Percentiles rank a stretch among this genome's conserved stretches.
Evolutionary conservation across 1,139 yeast genomes (phyloP).

Genomic region (Lodderomyces metapsilosis): DNA sequence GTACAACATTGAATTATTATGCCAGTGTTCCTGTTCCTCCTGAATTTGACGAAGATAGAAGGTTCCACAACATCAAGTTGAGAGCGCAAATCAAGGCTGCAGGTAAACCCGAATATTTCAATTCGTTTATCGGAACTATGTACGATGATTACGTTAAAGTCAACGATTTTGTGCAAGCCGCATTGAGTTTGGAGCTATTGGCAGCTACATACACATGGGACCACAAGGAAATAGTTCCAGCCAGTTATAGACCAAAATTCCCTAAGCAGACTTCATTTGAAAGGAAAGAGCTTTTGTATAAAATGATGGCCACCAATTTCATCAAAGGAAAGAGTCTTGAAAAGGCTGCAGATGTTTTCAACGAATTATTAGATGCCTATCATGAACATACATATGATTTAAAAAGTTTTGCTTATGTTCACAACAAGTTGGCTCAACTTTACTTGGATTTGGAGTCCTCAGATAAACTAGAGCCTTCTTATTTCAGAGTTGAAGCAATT

Average conservation of each 20-base stretch:
- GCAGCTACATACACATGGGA: slow-evolving; percentile 82
- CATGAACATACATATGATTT: slow-evolving; percentile 74
- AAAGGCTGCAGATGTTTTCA: slow-evolving; percentile 74
- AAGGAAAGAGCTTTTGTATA: slow-evolving; percentile 72
- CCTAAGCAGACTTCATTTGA: slow-evolving; percentile 81
- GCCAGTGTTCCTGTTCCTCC: slow-evolving; percentile 76
- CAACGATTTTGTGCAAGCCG: slow-evolving; percentile 76
- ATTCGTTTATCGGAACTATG: slow-evolving; percentile 73
- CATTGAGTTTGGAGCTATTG: slow-evolving; percentile 71
- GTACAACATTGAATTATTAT: slow-evolving; percentile 65
- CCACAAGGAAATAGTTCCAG: slow-evolving; percentile 54
- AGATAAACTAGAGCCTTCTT: slow-evolving; percentile 75
- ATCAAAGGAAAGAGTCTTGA: slow-evolving; percentile 72
- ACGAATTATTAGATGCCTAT: slow-evolving; percentile 75
- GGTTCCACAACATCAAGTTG: slow-evolving; percentile 75
- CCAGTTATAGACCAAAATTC: slow-evolving; percentile 64
- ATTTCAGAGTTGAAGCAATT: slow-evolving; percentile 74
- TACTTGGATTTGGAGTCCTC: slow-evolving; percentile 68
- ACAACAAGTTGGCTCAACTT: slow-evolving; percentile 64
- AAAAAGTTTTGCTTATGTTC: slow-evolving; percentile 72
- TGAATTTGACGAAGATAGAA: slow-evolving; percentile 85
- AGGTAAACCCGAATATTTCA: slow-evolving; percentile 76
- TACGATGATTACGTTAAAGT: slow-evolving; percentile 63
- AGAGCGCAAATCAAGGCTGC: slow-evolving; percentile 77
- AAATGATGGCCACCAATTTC: slow-evolving; percentile 71